Evolutionary conservation across 2,329 filamentous ascomycete genomes (phyloP).

Genomic region (Ophiostoma sp.): DNA sequence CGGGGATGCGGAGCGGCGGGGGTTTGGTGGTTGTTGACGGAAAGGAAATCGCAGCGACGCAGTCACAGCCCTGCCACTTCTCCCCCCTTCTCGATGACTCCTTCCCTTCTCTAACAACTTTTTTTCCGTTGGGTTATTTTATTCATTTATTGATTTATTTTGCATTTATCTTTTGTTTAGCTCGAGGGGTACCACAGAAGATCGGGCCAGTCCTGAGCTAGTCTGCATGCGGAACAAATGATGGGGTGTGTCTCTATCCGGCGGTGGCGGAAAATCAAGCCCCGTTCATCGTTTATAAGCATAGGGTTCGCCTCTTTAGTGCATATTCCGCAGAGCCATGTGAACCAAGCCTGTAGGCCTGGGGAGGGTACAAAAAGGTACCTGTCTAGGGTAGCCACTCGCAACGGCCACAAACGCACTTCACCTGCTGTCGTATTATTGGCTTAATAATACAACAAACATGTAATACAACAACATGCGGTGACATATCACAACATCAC

Average conservation of each 20-base stretch:
- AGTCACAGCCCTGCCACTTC: constrained; percentile 2
- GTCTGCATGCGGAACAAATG: background rate
- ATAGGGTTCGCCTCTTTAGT: background rate
- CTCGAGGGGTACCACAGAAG: constrained; percentile 9
- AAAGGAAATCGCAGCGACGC: background rate
- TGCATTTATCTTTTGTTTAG: background rate
- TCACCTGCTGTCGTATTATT: background rate
- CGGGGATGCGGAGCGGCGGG: constrained; percentile 1
- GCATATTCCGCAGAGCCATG: background rate
- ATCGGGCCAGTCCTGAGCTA: background rate
- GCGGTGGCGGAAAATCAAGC: background rate
- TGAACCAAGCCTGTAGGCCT: background rate
- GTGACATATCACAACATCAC: background rate
- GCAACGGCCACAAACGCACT: background rate
- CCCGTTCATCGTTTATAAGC: background rate
- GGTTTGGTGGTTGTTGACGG: background rate
- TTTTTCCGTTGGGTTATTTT: background rate
- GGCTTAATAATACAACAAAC: background rate
- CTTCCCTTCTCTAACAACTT: constrained; percentile 10
- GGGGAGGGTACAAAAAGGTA: constrained; percentile 7
- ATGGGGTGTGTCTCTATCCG: background rate
- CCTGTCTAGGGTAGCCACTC: background rate
- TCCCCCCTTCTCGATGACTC: background rate
- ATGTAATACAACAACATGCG: no score
- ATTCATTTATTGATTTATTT: background rate